Percentiles rank a stretch among this genome's conserved stretches.
Evolutionary conservation across 2,329 filamentous ascomycete genomes (phyloP).

Genomic region (Biscogniauxia sp.): DNA sequence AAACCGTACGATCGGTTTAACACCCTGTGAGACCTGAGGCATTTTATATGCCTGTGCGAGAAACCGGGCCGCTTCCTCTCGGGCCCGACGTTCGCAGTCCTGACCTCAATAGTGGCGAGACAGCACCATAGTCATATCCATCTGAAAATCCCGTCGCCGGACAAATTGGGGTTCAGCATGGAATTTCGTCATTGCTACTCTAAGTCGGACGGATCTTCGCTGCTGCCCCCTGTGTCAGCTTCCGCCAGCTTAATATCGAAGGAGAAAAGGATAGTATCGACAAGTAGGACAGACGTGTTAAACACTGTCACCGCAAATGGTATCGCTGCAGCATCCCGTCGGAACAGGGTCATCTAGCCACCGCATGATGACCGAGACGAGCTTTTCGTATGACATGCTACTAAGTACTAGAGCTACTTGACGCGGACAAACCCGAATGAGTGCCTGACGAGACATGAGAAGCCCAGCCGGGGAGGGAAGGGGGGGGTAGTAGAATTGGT

Average conservation of each 20-base stretch:
- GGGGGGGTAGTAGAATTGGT: constrained; percentile 7
- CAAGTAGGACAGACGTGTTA: neutral
- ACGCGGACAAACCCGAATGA: neutral
- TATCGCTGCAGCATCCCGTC: neutral
- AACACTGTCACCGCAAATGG: neutral
- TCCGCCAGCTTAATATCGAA: neutral
- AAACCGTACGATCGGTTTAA: neutral
- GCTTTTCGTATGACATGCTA: neutral
- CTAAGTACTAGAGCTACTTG: neutral
- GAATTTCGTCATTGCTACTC: neutral
- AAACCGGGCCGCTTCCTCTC: neutral
- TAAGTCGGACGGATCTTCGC: neutral
- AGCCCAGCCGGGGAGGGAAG: constrained; percentile 12
- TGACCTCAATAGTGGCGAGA: neutral
- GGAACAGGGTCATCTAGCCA: neutral
- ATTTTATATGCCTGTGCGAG: neutral
- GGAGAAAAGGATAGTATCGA: neutral
- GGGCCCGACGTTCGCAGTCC: neutral
- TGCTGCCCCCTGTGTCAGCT: neutral
- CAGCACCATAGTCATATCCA: neutral
- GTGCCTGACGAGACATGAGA: constrained; percentile 10
- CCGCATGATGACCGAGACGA: neutral
- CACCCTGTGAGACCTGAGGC: neutral
- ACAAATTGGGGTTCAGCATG: neutral
- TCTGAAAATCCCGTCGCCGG: neutral